Evolutionary conservation across 331 rosid species (phyloP).

Genomic region (Malus hybrid): DNA sequence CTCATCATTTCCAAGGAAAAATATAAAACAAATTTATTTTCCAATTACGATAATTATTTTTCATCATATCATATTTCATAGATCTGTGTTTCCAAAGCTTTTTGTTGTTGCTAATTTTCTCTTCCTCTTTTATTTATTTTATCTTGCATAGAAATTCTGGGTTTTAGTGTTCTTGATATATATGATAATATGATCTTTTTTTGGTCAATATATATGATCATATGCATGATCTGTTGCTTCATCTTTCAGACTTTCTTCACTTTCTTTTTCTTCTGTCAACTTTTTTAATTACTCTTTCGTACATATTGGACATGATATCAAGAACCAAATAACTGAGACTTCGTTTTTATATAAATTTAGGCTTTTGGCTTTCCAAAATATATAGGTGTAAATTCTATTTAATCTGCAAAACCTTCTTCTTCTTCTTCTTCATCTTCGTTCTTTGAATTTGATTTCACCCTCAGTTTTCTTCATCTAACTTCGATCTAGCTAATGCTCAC

Average conservation of each 20-base stretch:
- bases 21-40: background rate
- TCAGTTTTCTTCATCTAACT: background rate
- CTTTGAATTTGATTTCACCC: background rate
- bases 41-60: background rate
- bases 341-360: too few relatives aligned
- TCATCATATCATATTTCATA: background rate
- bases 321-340: background rate
- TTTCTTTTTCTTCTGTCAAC: background rate
- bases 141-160: background rate
- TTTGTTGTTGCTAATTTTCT: background rate
- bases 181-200: too few relatives aligned
- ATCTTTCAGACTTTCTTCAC: constrained; percentile 4
- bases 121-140: background rate
- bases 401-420: background rate
- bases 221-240: background rate
- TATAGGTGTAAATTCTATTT: too few relatives aligned
- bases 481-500: background rate
- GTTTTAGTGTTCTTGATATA: background rate
- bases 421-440: too few relatives aligned
- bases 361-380: too few relatives aligned
- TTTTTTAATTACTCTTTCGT: background rate
- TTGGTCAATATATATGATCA: too few relatives aligned
- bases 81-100: background rate
- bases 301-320: background rate
- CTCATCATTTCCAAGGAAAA: background rate